Evolutionary conservation across 805 yeast genomes (phyloP).

Genomic region (Candida quercuum): DNA sequence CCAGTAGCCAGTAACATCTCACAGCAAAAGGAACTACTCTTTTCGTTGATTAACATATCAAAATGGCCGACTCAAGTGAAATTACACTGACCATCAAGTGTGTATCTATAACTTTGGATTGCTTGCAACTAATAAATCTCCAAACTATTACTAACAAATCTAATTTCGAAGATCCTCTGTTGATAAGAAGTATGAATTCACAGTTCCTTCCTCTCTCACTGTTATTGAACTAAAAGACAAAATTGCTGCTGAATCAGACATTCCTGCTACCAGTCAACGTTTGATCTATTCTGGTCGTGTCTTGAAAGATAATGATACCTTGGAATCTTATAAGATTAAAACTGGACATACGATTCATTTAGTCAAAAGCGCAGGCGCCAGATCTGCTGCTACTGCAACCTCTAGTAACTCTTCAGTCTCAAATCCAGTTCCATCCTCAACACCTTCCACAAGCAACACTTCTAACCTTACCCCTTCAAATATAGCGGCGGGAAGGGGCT

Average conservation of each 20-base stretch:
- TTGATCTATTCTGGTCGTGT: slow-evolving; percentile 93
- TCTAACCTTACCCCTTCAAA: slow-evolving; percentile 53
- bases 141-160: slow-evolving; percentile 2
- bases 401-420: slow-evolving; percentile 13
- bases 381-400: slow-evolving; percentile 25
- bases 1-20: neutral
- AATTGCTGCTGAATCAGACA: slow-evolving; percentile 54
- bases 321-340: slow-evolving; percentile 74
- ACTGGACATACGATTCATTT: slow-evolving; percentile 84
- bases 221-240: slow-evolving; percentile 64
- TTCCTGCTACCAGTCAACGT: slow-evolving; percentile 78
- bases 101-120: slow-evolving; percentile 2
- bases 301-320: slow-evolving; percentile 74
- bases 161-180: slow-evolving; percentile 39
- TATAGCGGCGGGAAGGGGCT: slow-evolving; percentile 81
- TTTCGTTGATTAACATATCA: too few relatives aligned
- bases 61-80: slow-evolving; percentile 15
- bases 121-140: neutral
- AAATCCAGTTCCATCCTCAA: too few relatives aligned
- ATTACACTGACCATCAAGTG: slow-evolving; percentile 21
- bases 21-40: neutral
- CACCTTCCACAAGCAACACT: slow-evolving; percentile 49
- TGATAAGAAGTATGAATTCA: slow-evolving; percentile 71
- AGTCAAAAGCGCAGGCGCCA: slow-evolving; percentile 70
- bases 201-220: slow-evolving; percentile 47